Evolutionary conservation across 2,329 filamentous ascomycete species (phyloP).

Genomic region (Ceratocystis harringtonii): DNA sequence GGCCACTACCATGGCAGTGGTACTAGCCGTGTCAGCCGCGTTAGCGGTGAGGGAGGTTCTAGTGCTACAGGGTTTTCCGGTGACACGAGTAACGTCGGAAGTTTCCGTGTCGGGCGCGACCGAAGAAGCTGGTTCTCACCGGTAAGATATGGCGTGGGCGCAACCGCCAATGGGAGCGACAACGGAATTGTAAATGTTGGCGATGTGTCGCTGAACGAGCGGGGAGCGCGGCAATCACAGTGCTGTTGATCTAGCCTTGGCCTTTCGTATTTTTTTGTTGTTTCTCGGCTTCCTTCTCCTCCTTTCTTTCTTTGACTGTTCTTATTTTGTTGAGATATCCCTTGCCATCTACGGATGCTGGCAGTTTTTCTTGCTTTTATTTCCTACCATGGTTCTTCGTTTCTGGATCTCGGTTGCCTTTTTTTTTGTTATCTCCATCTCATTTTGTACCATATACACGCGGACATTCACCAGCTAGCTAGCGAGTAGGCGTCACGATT

Average conservation of each 20-base stretch:
- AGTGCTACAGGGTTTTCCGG: conserved; percentile 20
- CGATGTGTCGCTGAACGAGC: conserved; percentile 25
- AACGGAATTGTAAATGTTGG: conserved; percentile 35
- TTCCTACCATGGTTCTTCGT: neutral
- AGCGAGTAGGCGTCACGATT: neutral
- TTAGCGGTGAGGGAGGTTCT: conserved; percentile 36
- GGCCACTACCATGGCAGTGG: neutral
- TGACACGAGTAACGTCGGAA: conserved; percentile 24
- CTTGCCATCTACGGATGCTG: neutral
- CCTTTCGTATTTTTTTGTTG: neutral
- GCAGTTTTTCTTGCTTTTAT: neutral
- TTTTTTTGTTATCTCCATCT: conserved; percentile 7
- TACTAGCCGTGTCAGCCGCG: conserved; percentile 29
- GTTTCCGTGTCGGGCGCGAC: conserved; percentile 44
- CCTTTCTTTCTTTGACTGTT: neutral
- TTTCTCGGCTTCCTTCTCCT: too few relatives aligned
- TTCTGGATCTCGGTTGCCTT: neutral
- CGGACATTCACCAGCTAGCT: neutral
- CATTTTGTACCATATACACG: neutral
- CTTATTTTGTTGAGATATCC: conserved; percentile 1
- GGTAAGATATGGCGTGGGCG: too few relatives aligned
- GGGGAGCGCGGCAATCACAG: conserved; percentile 6
- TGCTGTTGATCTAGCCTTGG: conserved; percentile 20
- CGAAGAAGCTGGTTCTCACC: conserved; percentile 45
- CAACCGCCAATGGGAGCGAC: conserved; percentile 27